Percentiles rank a stretch among this genome's conserved stretches.
Conservation (phyloP, 2,329 filamentous ascomycete genomes). For the Eutypella sp. region DNA sequence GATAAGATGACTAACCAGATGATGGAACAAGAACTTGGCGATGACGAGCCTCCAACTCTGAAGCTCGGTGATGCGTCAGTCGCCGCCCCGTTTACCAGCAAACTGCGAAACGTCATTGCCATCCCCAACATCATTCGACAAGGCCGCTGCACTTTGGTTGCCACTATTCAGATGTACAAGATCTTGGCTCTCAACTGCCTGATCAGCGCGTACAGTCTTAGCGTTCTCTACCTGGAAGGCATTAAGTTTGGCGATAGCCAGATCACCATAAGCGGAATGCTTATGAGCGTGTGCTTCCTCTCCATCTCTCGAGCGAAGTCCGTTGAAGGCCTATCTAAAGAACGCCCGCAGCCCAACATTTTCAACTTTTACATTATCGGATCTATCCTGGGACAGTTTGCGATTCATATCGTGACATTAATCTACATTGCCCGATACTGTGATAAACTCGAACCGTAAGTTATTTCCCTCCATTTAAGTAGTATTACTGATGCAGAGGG, state of each 20-base stretch:
- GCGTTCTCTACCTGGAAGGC: slow-evolving; percentile 91
- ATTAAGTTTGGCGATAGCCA: slow-evolving; percentile 99
- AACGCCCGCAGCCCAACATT: slow-evolving; percentile 96
- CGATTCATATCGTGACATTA: slow-evolving; percentile 86
- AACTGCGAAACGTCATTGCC: slow-evolving; percentile 92
- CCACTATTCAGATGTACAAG: slow-evolving; percentile 99
- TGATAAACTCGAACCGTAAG: slow-evolving; percentile 78
- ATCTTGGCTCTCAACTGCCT: slow-evolving; percentile 96
- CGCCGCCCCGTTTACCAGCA: slow-evolving; percentile 94
- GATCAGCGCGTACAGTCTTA: slow-evolving; percentile 95
- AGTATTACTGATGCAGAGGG: not conserved
- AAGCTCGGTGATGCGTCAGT: slow-evolving; percentile 97
- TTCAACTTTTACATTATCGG: slow-evolving; percentile 99
- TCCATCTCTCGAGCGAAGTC: slow-evolving; percentile 97
- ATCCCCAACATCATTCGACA: slow-evolving; percentile 98
- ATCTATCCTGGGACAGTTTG: slow-evolving; percentile 94
- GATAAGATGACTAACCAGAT: slow-evolving; percentile 82
- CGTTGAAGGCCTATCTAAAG: slow-evolving; percentile 91
- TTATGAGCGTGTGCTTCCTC: slow-evolving; percentile 99
- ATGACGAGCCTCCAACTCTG: slow-evolving; percentile 87
- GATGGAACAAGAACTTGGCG: slow-evolving; percentile 85
- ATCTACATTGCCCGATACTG: slow-evolving; percentile 93
- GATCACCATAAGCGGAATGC: slow-evolving; percentile 97
- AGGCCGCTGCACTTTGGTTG: slow-evolving; percentile 93
- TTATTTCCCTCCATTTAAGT: slow-evolving; percentile 19